Evolutionary conservation across 176 grass and related monocot genomes (phyloP), one percentile per base, ranked within the genome.

Genomic region (Ampelocalamus luodianensis): DNA sequence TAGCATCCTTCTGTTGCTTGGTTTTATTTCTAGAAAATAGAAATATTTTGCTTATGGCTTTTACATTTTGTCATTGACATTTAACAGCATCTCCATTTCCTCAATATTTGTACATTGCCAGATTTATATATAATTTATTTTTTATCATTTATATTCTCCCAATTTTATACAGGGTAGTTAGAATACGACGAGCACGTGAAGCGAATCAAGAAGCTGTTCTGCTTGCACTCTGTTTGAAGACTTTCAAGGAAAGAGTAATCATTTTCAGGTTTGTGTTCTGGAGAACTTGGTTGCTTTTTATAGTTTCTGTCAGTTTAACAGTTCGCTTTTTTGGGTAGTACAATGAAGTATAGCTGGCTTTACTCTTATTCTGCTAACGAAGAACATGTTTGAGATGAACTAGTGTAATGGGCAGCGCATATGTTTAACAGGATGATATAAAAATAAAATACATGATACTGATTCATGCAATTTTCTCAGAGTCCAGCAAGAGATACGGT

Each of bases 141-240:
- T 76, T 4, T 37, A 17, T 82, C 22, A 51, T 51, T 51, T 89
- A 74, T 78, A 10, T 70, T 75, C 39, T 90, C 37, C 66, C 10
- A 23, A 71, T 82, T 80, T 65, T 82, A 72, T 69, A 69, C 78
- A 97, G 95, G 87, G 85, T 98, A 49, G 83, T 98, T 79, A 98
- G 96, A 88, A 93, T 98, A 89, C 78, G 95, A 46, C 88, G 93
- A 68, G 37, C 87, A 34, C 92, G 91, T 34, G 95, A 98, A 85
- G 87, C 85, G 82, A 98, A 92, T 88, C 91, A 93, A 85, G 95
- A 98, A 84, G 93, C 93, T 80, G 95, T 98, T 93, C 91, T 98
- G 54, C 91, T 98, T 78, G 87, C 93, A 26, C 95, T 98, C 59
- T 98, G 95, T 92, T 90, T 94, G 50, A 98, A 98, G 89, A 90